Base-by-base conservation (phyloP, 352 stramenopile genomes). In the Phytophthora pistaciae region DNA sequence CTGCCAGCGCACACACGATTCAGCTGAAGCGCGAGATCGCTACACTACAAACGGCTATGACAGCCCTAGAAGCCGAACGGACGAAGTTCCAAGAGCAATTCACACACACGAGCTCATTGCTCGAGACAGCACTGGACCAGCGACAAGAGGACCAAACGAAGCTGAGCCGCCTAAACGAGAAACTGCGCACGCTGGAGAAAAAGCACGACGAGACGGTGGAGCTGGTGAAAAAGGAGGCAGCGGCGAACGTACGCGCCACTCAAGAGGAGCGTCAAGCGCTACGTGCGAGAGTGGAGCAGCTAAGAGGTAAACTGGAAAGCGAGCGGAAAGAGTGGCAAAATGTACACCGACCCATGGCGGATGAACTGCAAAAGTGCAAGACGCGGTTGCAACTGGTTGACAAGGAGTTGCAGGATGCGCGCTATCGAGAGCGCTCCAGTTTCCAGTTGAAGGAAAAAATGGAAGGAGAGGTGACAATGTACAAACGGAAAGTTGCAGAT, bases 21-120 rank as follows among this genome's bases (percentile, higher is more conserved):
- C 85, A 91, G 71, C 80, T 95, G 52, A 95, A 95, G 75, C 87
- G 86, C 23, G 88, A 95, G 66, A 84, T 95, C 59, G 80, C 83
- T 48, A 61, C 85, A 23, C 46, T 94, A 29, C 80, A 91, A 64
- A 74, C 66, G 50, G 66, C 84, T 4, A 74, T 87, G 40, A 36
- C 58, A 27, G 58, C 72, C 9, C 69, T 84, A 16, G 84, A 93
- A 65, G 76, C 81, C 10, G 76, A 90, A 31, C 78, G 84, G 52
- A 68, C 65, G 13, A 76, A 83, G 59, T 79, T 74, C 57, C 76
- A 84, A 29, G 58, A 85, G 56, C 79, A 91, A 64, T 93, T 90
- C 53, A 57, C 76, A 48, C 87, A 95, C 66, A 86, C 88, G 64
- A 93, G 84, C 42, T 82, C 85, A 13, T 65, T 95, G 60, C 74